phyloP scores from a whole-genome alignment of 1,284 basidiomycete species.

The Moesziomyces sp. region DNA sequence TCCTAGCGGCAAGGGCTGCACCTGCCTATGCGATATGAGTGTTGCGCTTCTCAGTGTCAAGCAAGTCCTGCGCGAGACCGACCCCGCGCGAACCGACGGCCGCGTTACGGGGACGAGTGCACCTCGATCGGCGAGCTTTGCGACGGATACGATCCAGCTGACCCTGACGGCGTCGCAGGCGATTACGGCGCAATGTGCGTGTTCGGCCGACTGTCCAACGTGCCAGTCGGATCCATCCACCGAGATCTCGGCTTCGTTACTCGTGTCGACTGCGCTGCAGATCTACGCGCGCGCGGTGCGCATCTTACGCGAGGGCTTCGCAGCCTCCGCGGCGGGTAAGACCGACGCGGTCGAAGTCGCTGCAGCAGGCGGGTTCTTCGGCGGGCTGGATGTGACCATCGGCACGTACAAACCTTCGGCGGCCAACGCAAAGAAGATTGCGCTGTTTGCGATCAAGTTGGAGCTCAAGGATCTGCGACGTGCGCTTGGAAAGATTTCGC shows the following conservation, averaged over 20 bases:
- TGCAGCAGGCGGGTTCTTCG: conserved; percentile 21
- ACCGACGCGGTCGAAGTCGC: background rate
- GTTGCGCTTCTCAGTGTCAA: conserved; percentile 61
- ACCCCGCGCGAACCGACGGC: conserved; percentile 12
- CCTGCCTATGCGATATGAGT: conserved; percentile 62
- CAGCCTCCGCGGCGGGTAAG: conserved; percentile 8
- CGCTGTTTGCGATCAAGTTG: conserved; percentile 65
- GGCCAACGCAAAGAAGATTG: conserved; percentile 62
- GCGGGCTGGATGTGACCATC: conserved; percentile 59
- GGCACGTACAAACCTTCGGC: conserved; percentile 56
- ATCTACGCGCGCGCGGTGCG: conserved; percentile 65
- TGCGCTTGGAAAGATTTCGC: conserved; percentile 59
- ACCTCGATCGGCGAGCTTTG: conserved; percentile 2
- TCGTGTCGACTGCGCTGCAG: conserved; percentile 64
- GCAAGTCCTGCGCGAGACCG: conserved; percentile 44
- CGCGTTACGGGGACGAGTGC: background rate
- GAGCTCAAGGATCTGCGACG: conserved; percentile 61
- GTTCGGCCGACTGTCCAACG: conserved; percentile 64
- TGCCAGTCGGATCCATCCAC: conserved; percentile 60
- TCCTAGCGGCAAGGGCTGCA: conserved; percentile 62
- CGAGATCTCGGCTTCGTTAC: conserved; percentile 53
- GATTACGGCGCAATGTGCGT: conserved; percentile 61
- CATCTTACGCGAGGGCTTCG: conserved; percentile 59
- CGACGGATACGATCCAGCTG: conserved; percentile 54
- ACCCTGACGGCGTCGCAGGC: conserved; percentile 63